Evolutionary conservation across 352 stramenopile genomes (phyloP).

Genomic region (Globisporangium nagaii): DNA sequence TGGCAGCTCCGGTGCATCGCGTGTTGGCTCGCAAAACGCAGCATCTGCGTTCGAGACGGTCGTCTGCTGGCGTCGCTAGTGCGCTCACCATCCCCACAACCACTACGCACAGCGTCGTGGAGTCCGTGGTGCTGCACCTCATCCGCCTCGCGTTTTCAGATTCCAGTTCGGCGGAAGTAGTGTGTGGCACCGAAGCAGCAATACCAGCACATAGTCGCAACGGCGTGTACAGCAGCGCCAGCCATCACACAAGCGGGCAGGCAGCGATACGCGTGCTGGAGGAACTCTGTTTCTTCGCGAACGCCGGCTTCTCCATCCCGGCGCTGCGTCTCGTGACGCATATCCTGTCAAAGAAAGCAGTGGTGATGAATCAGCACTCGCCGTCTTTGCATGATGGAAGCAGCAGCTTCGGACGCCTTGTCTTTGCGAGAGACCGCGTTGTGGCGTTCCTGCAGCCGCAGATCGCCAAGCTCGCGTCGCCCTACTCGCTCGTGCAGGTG

Average conservation of each 20-base stretch:
- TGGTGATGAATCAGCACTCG: not conserved
- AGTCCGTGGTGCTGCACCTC: conserved; percentile 14
- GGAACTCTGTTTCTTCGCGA: conserved; percentile 7
- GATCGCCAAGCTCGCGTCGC: not conserved
- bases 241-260: not conserved
- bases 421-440: conserved; percentile 3
- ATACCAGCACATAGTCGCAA: not conserved
- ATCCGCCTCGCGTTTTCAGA: conserved; percentile 15
- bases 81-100: not conserved
- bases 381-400: not conserved
- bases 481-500: not conserved
- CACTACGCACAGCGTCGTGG: conserved; percentile 6
- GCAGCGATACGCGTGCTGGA: conserved; percentile 2
- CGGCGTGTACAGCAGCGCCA: not conserved
- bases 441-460: conserved; percentile 10
- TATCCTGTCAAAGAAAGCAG: not conserved
- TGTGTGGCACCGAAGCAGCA: not conserved
- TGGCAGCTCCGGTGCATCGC: not conserved
- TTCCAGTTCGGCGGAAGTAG: not conserved
- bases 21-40: not conserved
- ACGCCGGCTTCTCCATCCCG: conserved; percentile 6
- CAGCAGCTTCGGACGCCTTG: not conserved
- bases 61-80: not conserved
- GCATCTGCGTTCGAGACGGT: not conserved
- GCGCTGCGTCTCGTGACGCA: conserved; percentile 4